Evolutionary conservation across 352 stramenopile species (phyloP).

Genomic region (Globisporangium spinosum): DNA sequence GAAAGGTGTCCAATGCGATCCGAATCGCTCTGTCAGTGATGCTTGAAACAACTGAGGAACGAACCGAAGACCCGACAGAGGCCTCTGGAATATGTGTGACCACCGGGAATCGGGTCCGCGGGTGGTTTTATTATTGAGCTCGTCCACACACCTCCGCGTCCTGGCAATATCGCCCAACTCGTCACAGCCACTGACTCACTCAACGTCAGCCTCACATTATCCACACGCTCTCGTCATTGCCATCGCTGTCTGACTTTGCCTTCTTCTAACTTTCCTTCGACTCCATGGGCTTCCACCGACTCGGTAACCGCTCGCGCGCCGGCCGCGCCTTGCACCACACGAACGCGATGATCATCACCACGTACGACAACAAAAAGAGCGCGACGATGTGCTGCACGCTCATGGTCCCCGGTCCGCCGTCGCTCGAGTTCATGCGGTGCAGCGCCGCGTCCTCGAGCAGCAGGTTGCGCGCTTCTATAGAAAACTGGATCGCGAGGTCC

Average conservation of each 20-base stretch:
- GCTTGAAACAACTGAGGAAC: neutral
- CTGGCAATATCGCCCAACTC: neutral
- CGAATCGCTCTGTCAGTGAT: neutral
- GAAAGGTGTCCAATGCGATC: neutral
- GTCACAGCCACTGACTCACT: neutral
- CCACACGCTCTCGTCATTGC: neutral
- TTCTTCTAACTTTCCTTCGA: slow-evolving; percentile 57
- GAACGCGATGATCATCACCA: slow-evolving; percentile 62
- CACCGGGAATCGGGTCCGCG: too few relatives aligned
- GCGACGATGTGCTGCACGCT: slow-evolving; percentile 64
- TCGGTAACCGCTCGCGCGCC: slow-evolving; percentile 67
- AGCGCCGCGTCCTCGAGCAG: slow-evolving; percentile 36
- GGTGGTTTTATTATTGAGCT: neutral
- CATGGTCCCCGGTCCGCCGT: slow-evolving; percentile 30
- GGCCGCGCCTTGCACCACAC: slow-evolving; percentile 77
- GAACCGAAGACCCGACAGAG: neutral
- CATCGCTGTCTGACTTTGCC: neutral
- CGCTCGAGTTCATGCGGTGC: slow-evolving; percentile 22
- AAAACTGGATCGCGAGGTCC: slow-evolving; percentile 77
- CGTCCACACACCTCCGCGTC: neutral
- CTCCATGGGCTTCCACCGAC: slow-evolving; percentile 74
- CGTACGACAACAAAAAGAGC: slow-evolving; percentile 62
- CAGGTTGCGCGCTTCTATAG: slow-evolving; percentile 58
- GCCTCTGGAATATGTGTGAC: neutral
- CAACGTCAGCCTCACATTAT: neutral